phyloP scores from a whole-genome alignment of 2,329 filamentous ascomycete species.

The Ophiocordyceps australis region DNA sequence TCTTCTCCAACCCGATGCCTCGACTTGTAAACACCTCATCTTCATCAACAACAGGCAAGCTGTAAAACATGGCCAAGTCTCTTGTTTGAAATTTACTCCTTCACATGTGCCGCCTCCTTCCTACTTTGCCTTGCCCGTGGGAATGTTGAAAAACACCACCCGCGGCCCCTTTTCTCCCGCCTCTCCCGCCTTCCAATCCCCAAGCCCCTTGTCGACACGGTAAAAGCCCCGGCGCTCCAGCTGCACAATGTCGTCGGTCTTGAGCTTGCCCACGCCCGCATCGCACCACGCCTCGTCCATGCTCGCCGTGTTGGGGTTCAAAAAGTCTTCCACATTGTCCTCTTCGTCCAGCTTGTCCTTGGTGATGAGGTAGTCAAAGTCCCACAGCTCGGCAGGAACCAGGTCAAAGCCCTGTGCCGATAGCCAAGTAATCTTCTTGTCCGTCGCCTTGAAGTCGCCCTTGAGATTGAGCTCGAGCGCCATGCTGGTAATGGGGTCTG shows the following conservation, averaged over 20 bases:
- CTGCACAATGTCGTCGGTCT: conserved; percentile 84
- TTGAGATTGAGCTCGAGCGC: conserved; percentile 78
- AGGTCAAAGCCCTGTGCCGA: conserved; percentile 58
- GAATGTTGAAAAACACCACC: conserved; percentile 37
- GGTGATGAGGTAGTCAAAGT: conserved; percentile 88
- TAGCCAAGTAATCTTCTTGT: conserved; percentile 95
- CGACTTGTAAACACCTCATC: too few relatives aligned
- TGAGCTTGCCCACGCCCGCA: conserved; percentile 58
- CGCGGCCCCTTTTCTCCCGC: conserved; percentile 27
- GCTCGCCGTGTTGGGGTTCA: conserved; percentile 60
- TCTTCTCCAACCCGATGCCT: too few relatives aligned
- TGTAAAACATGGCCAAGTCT: too few relatives aligned
- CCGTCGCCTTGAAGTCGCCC: conserved; percentile 86
- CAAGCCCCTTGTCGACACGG: conserved; percentile 53
- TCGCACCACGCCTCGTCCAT: conserved; percentile 64
- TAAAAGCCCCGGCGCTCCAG: conserved; percentile 89
- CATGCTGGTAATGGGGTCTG: conserved; percentile 45
- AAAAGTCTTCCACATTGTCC: conserved; percentile 66
- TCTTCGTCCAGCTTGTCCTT: conserved; percentile 90
- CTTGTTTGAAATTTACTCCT: background rate
- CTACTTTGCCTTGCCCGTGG: conserved; percentile 23
- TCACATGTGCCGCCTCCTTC: background rate
- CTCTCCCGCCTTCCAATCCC: conserved; percentile 29
- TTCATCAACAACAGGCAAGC: too few relatives aligned
- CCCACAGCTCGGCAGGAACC: conserved; percentile 69